phyloP scores from a whole-genome alignment of 2,329 filamentous ascomycete species.

The Neurospora sp. region DNA sequence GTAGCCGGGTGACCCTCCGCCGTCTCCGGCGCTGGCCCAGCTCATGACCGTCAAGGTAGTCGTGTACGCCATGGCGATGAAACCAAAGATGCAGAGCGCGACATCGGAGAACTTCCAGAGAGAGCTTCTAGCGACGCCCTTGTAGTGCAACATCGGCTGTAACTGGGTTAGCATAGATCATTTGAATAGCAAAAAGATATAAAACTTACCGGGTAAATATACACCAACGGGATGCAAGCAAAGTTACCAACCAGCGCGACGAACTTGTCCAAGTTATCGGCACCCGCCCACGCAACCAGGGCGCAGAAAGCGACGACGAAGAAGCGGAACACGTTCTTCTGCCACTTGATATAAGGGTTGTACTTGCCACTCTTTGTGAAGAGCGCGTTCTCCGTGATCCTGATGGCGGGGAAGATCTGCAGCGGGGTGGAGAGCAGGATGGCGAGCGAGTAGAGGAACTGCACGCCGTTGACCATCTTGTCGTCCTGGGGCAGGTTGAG shows the following conservation, averaged over 20 bases:
- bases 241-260: conserved; percentile 94
- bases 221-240: conserved; percentile 92
- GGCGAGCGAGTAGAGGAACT: conserved; percentile 96
- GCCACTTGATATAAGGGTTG: conserved; percentile 98
- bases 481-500: conserved; percentile 94
- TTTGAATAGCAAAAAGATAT: no score
- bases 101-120: conserved; percentile 65
- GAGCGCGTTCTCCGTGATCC: conserved; percentile 88
- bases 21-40: conserved; percentile 56
- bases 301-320: conserved; percentile 82
- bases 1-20: conserved; percentile 38
- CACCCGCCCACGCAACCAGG: conserved; percentile 81
- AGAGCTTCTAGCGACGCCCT: conserved; percentile 60
- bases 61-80: conserved; percentile 85
- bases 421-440: conserved; percentile 91
- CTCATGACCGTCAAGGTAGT: conserved; percentile 77
- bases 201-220: conserved; percentile 95
- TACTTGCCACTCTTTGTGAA: conserved; percentile 95
- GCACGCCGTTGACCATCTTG: conserved; percentile 89
- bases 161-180: no score
- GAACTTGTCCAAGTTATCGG: conserved; percentile 92
- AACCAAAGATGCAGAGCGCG: conserved; percentile 67
- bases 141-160: conserved; percentile 87
- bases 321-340: conserved; percentile 97
- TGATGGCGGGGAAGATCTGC: conserved; percentile 95